Conservation (phyloP, 768 basidiomycete genomes). For the Epithele typhae region DNA sequence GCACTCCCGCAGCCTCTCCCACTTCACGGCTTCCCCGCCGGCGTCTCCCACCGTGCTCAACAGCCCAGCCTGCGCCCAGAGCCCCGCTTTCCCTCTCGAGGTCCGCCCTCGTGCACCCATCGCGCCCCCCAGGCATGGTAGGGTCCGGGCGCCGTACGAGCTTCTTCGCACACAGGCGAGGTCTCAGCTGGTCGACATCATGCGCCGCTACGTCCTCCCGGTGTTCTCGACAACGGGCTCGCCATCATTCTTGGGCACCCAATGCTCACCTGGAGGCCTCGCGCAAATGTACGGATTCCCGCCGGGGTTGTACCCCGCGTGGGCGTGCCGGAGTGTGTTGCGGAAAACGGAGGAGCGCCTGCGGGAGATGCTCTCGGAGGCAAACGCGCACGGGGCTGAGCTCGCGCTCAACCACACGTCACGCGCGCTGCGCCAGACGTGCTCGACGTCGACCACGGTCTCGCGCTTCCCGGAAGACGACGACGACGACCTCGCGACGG, state of each 20-base stretch:
- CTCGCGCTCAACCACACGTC: constrained; percentile 1
- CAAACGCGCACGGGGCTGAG: constrained; percentile 3
- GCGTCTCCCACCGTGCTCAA: constrained; percentile 26
- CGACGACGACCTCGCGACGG: constrained; percentile 9
- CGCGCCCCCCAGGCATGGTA: constrained; percentile 11
- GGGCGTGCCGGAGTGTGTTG: constrained; percentile 53
- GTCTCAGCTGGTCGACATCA: constrained; percentile 62
- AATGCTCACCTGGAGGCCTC: constrained; percentile 3
- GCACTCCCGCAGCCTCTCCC: constrained; percentile 19
- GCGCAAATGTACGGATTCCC: constrained; percentile 11
- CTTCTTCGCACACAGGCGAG: constrained; percentile 56
- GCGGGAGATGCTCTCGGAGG: constrained; percentile 15
- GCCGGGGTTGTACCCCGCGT: constrained; percentile 44
- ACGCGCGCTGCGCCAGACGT: neutral
- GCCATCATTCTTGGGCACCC: constrained; percentile 2
- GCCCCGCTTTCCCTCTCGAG: constrained; percentile 16
- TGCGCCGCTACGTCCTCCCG: constrained; percentile 47
- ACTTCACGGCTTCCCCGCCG: constrained; percentile 21
- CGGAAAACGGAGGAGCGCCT: constrained; percentile 38
- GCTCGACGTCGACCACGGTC: neutral
- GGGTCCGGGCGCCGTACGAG: constrained; percentile 16
- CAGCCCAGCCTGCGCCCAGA: constrained; percentile 20
- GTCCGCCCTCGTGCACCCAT: constrained; percentile 18
- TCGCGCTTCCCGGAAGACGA: neutral
- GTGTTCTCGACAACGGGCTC: constrained; percentile 9